Conservation (phyloP, 257 asterid species). For the Solanum peruvianum region DNA sequence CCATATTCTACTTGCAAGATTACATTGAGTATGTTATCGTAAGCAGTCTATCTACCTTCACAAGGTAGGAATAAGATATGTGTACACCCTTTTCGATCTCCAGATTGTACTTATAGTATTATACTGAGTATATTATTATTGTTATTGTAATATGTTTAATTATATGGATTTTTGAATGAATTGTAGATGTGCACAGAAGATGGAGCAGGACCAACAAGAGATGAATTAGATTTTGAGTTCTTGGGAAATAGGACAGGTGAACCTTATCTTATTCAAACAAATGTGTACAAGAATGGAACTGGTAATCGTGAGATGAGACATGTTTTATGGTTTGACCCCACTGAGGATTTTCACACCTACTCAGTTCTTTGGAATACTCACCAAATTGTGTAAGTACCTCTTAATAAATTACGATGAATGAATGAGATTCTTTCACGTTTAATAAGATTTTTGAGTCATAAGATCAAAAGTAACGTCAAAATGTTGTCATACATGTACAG, state of each 20-base stretch:
- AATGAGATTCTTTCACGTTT: background rate
- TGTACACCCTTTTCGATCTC: background rate
- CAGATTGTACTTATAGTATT: background rate
- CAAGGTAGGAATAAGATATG: background rate
- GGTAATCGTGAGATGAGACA: conserved; percentile 92
- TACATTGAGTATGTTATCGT: background rate
- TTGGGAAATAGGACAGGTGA: conserved; percentile 89
- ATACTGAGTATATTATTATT: background rate
- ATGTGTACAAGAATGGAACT: conserved; percentile 85
- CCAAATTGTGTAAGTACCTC: conserved; percentile 52
- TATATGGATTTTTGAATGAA: background rate
- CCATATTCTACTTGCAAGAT: background rate
- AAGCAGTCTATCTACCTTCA: background rate
- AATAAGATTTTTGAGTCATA: background rate
- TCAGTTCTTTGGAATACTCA: conserved; percentile 79
- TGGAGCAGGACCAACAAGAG: conserved; percentile 81
- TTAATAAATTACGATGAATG: background rate
- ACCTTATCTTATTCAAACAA: conserved; percentile 77
- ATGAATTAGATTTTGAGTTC: conserved; percentile 89
- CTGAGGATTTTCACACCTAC: conserved; percentile 65
- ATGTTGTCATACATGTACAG: conserved; percentile 11
- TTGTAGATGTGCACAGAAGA: conserved; percentile 82
- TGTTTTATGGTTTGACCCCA: conserved; percentile 83
- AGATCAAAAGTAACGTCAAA: no score
- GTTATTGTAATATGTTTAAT: no score